Evolutionary conservation across 2,329 filamentous ascomycete species (phyloP).

Genomic region (Stemphylium vesicarium): DNA sequence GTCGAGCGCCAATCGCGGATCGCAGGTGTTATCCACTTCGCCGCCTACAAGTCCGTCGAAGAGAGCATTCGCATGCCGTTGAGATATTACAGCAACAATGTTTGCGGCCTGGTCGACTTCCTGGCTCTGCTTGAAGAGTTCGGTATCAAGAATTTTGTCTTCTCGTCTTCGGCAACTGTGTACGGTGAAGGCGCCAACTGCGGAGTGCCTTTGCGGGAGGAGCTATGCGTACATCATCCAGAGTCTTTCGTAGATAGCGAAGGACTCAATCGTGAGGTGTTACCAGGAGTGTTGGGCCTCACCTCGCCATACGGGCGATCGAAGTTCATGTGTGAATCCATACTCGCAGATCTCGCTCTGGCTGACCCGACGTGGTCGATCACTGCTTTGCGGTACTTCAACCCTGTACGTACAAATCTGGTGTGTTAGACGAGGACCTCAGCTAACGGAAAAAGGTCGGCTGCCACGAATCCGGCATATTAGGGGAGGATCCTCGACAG

Average conservation of each 20-base stretch:
- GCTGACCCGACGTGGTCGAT: constrained; percentile 69
- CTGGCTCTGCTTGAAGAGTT: constrained; percentile 63
- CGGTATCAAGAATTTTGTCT: constrained; percentile 70
- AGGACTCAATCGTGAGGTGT: constrained; percentile 51
- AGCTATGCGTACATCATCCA: constrained; percentile 60
- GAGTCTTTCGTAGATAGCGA: constrained; percentile 54
- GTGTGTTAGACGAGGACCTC: neutral
- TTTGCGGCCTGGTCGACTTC: constrained; percentile 67
- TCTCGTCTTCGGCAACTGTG: constrained; percentile 71
- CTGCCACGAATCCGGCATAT: constrained; percentile 67
- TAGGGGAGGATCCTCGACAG: constrained; percentile 68
- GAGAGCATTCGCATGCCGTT: constrained; percentile 67
- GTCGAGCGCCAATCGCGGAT: constrained; percentile 57
- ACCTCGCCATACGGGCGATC: constrained; percentile 71
- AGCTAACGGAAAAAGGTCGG: constrained; percentile 54
- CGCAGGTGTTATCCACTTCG: constrained; percentile 71
- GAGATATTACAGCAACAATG: constrained; percentile 72
- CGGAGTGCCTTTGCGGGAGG: constrained; percentile 61
- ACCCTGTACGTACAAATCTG: constrained; percentile 54
- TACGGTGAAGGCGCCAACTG: constrained; percentile 59
- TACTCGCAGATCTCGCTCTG: constrained; percentile 66
- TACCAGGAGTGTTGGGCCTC: constrained; percentile 62
- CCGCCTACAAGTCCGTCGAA: constrained; percentile 69
- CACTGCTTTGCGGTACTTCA: constrained; percentile 70
- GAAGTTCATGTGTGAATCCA: constrained; percentile 72